Evolutionary conservation across 768 basidiomycete species (phyloP), one percentile per base, ranked within the genome.

Genomic region (Coprinellus aureogranulatus): DNA sequence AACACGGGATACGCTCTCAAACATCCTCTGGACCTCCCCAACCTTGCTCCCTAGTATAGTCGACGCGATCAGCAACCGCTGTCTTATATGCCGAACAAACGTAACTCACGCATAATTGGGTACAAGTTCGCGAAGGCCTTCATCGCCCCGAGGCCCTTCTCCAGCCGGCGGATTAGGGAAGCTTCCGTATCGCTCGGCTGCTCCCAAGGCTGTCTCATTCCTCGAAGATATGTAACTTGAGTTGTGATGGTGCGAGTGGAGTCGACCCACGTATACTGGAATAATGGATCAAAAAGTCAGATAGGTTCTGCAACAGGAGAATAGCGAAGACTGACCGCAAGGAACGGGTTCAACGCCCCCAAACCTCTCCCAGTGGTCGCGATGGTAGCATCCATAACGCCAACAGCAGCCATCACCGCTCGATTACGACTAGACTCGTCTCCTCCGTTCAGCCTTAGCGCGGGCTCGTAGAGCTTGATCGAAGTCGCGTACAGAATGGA

Each of bases 301-400:
- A 5, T 44, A 5, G 8, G 6, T 18, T 18, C 23, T n/a, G 42
- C 23, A 18, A 8, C 6, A n/a, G 23, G 23, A 23, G 18, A 44
- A 23, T n/a, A 8, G 5, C 23, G 39, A 40, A 44, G 16, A 54
- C 20, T 23, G 34, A 34, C 59, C 14, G 45, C 54, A 28, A 59
- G 50, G 23, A 59, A 50, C 30, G 54, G 46, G 27, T 59, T 55
- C 2, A 59, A 28, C 23, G 42, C 49, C 18, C 59, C 59, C 10
- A 59, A 42, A 25, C 54, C 54, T 53, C 59, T 54, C 1, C 23
- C 37, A 16, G 46, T 42, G 5, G 55, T 31, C 6, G 27, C 31
- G 10, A 55, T 51, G 23, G 28, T 37, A 30, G 44, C 55, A 31
- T 55, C 55, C 22, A 59, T 49, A 20, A 55, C 55, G 11, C 51